Evolutionary conservation across 176 grass and related monocot genomes (phyloP), one percentile per base, ranked within the genome.

Genomic region (Dactylis glomerata): DNA sequence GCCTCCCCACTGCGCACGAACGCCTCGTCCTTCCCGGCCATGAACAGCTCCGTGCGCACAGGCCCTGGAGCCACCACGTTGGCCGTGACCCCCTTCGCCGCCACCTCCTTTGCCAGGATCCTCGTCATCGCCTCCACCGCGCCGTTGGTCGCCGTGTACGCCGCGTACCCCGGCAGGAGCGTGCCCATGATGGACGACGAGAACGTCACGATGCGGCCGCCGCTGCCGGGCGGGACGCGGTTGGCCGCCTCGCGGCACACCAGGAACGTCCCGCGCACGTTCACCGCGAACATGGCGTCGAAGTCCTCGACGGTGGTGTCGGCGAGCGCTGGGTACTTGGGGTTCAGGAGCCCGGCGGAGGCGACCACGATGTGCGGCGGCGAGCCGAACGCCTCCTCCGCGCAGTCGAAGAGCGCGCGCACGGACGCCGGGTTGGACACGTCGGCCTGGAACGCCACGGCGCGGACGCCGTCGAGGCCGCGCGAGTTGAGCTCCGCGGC

Each of bases 41-140:
- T 62, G 83, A 92, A 92, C 11, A 92, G 58, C 15, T 95, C 88
- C 4, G 88, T 93, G 46, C 87, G 72, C 78, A 91, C 84, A 3
- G 86, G 88, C 12, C 94, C 88, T 2, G 91, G 88, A 5, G 93
- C 93, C 23, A 96, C 94, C 41, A 89, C 88, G 87, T 96, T 96
- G 1, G 91, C 88, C 3, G 88, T 96, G 22, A 88, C 24, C 36
- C 82, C 79, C 9, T 89, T 93, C 2, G 83, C 88, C 3, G 86
- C 88, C 49, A 93, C 85, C 79, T 93, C 86, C 92, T 89, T 88
- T 0, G 92, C 92, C 11, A 91, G 50, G 69, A 94, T 86, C 81
- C 51, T 91, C 4, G 89, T 88, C 95, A 97, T 97, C 2, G 81
- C 92, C 88, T 97, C 95, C 57, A 94, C 88, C 0, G 92, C 92